Base-by-base conservation (phyloP, 108 stramenopile species). In the Cyclotella baltica region DNA sequence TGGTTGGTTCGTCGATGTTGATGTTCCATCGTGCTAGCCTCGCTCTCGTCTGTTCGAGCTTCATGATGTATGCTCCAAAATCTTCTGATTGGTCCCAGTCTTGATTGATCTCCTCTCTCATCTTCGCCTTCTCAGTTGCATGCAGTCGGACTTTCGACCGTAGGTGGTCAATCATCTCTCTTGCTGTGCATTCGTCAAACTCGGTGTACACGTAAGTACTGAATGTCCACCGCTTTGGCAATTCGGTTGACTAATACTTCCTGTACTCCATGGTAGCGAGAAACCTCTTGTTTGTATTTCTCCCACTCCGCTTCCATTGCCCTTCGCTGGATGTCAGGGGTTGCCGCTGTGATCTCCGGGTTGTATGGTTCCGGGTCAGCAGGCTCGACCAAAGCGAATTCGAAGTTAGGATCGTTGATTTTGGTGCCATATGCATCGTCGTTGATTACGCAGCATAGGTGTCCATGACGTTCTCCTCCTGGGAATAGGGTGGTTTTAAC, bases 291-390 rank as follows among this genome's bases (percentile, higher is more conserved):
- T 20, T n/a, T 53, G 11, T 53, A 4, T 4, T 4, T 53, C n/a
- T 13, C n/a, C 52, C 52, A 53, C n/a, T 53, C n/a, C n/a, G 52
- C 52, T 22, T 53, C 52, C n/a, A 13, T 53, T 53, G n/a, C n/a
- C 20, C 52, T 20, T 20, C 20, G 11, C n/a, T 22, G 11, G n/a
- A 4, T 4, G 52, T 53, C 13, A 19, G 4, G 4, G 4, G 13
- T 43, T 11, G 8, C 40, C 40, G 8, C n/a, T 4, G 9, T 19
- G n/a, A 53, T 53, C n/a, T 53, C 20, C n/a, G 52, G 52, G n/a
- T 53, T 20, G 52, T 53, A 53, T 13, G 52, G 19, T 22, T 53
- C 52, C 20, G n/a, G 11, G 52, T 16, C 52, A 4, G 13, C 52
- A 53, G 52, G 52, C n/a, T 16, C n/a, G 13, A n/a, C n/a, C 13